Percentiles rank a stretch among this genome's conserved stretches.
Conservation (phyloP, 805 yeast genomes). For the Candida boleticola region DNA sequence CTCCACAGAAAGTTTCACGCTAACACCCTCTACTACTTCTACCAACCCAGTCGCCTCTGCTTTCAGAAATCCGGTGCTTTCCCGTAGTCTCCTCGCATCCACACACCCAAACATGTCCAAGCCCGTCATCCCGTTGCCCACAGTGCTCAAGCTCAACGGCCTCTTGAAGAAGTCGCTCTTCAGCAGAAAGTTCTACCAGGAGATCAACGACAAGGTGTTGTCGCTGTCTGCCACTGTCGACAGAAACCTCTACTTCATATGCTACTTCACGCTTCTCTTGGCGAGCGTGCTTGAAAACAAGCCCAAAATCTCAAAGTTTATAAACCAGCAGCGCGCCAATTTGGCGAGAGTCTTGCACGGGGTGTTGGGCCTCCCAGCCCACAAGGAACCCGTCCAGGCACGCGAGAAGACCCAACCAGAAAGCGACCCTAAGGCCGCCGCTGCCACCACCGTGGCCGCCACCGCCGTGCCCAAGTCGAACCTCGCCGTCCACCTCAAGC, state of each 20-base stretch:
- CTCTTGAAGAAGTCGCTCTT: constrained; percentile 32
- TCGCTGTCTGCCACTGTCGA: constrained; percentile 34
- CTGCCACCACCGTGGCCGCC: not conserved
- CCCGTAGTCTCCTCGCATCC: too few species aligned
- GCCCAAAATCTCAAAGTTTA: constrained; percentile 26
- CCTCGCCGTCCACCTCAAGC: constrained; percentile 34
- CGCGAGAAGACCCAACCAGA: not conserved
- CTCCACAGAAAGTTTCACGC: too few species aligned
- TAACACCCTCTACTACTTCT: too few species aligned
- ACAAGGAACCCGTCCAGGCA: not conserved
- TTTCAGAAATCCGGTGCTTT: too few species aligned
- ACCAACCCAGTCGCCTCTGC: too few species aligned
- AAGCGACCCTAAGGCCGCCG: not conserved
- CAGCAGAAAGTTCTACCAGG: constrained; percentile 39
- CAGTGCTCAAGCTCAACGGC: constrained; percentile 25
- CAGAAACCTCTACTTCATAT: constrained; percentile 38
- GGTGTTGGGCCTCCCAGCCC: not conserved
- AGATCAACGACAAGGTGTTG: constrained; percentile 39
- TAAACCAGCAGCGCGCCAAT: constrained; percentile 24
- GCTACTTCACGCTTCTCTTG: constrained; percentile 39
- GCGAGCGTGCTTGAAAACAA: constrained; percentile 39
- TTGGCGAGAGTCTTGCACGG: constrained; percentile 15
- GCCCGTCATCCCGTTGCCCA: constrained; percentile 16
- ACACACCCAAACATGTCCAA: not conserved
- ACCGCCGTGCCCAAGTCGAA: constrained; percentile 14